Percentiles rank a stretch among this genome's conserved stretches.
These are phyloP conservation scores for Gossypium davidsonii DNA, from an alignment of 441 rosid species.

Conservation along the genomic window DNA sequence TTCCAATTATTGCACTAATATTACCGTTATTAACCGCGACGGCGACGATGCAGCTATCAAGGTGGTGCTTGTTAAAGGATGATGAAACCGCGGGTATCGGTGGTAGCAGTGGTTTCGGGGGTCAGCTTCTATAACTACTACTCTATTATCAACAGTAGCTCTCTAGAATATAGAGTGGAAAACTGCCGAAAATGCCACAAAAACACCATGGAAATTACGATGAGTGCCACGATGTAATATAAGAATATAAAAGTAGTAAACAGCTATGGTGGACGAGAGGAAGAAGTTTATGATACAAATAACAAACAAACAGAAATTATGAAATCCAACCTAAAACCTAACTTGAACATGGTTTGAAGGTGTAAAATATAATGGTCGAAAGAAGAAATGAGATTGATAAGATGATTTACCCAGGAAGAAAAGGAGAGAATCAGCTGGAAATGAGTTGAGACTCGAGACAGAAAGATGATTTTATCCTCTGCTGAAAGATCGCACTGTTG, in stretches of 20 bases:
- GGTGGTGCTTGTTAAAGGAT: slow-evolving; percentile 32
- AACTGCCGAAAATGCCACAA: slow-evolving; percentile 30
- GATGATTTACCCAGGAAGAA: not conserved
- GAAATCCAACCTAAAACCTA: not conserved
- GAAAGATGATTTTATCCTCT: not conserved
- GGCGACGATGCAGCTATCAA: not conserved
- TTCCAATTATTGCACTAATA: slow-evolving; percentile 8
- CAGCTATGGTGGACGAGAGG: not conserved
- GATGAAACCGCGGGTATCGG: slow-evolving; percentile 6
- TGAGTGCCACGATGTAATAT: slow-evolving; percentile 11
- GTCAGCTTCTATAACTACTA: slow-evolving; percentile 30
- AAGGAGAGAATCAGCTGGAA: not conserved
- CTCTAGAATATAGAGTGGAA: slow-evolving; percentile 48
- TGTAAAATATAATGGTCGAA: not conserved
- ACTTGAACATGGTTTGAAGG: slow-evolving; percentile 11
- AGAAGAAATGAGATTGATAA: not conserved
- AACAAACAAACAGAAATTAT: not conserved
- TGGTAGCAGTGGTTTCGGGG: slow-evolving; percentile 20
- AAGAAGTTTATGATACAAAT: not conserved
- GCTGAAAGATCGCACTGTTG: not conserved
- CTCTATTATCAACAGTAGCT: slow-evolving; percentile 32
- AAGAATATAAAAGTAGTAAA: not conserved
- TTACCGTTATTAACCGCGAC: slow-evolving; percentile 3
- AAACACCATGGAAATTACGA: slow-evolving; percentile 17
- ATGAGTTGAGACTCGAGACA: not conserved